Evolutionary conservation across 257 asterid species (phyloP).

Genomic region (Mitragyna speciosa): DNA sequence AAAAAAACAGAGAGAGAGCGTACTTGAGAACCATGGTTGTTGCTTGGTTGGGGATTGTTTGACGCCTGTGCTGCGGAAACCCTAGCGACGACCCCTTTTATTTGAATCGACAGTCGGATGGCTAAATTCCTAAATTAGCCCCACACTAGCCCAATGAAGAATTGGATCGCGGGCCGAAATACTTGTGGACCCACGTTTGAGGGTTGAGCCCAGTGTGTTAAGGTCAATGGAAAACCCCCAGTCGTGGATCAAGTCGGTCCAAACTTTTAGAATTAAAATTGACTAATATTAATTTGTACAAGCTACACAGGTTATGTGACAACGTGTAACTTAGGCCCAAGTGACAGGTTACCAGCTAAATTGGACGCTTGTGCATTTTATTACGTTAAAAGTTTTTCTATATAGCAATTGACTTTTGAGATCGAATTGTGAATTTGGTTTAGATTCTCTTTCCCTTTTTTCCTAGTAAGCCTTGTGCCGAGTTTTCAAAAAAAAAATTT

Average conservation of each 20-base stretch:
- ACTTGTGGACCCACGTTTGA: neutral
- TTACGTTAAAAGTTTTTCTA: neutral
- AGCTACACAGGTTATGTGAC: too few relatives aligned
- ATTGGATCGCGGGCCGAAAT: neutral
- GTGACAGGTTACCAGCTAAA: neutral
- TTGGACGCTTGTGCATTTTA: neutral
- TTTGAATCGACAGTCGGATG: neutral
- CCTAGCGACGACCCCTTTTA: conserved; percentile 5
- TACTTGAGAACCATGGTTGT: conserved; percentile 47
- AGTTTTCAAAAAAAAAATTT: too few relatives aligned
- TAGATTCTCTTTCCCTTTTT: too few relatives aligned
- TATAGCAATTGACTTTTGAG: too few relatives aligned
- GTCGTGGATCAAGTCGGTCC: neutral
- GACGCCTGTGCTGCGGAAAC: conserved; percentile 10
- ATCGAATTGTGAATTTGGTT: too few relatives aligned
- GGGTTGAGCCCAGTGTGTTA: neutral
- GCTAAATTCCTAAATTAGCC: neutral
- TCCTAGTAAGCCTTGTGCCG: too few relatives aligned
- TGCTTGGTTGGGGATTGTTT: neutral
- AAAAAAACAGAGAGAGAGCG: neutral
- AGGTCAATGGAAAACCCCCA: neutral
- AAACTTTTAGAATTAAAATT: too few relatives aligned
- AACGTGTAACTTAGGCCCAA: too few relatives aligned
- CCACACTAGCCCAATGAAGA: neutral
- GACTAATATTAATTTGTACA: neutral